A percentile compares a stretch with the other conserved stretches of the same genome.
These are phyloP conservation scores for Macrolepiota dolichaula DNA, from an alignment of 768 basidiomycete genomes.

Conservation along the genomic window DNA sequence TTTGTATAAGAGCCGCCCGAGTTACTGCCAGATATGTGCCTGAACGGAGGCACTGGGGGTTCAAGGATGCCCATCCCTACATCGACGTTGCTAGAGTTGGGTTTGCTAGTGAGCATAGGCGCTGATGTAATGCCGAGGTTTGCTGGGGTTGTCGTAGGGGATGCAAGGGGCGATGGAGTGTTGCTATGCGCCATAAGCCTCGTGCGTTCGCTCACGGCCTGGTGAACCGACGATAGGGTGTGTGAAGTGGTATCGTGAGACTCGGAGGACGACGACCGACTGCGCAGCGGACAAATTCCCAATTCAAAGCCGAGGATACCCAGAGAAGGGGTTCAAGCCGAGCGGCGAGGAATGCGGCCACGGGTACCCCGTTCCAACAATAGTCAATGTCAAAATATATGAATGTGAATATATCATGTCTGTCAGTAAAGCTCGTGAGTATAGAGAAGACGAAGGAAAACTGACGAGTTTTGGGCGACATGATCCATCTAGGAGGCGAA, in stretches of 20 bases:
- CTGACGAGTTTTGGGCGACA: not conserved
- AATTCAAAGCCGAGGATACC: not conserved
- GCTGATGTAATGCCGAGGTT: no score
- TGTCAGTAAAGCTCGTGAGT: not conserved
- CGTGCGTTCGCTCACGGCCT: not conserved
- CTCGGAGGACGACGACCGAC: constrained; percentile 8
- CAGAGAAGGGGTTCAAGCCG: not conserved
- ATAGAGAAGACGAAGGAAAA: not conserved
- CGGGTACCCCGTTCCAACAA: not conserved
- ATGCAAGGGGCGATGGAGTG: not conserved
- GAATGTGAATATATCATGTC: not conserved
- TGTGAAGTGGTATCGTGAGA: constrained; percentile 5
- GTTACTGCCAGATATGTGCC: not conserved
- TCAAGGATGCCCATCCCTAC: not conserved
- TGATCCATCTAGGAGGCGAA: constrained; percentile 8
- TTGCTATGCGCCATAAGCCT: not conserved
- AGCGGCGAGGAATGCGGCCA: not conserved
- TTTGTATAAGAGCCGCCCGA: not conserved
- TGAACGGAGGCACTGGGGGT: not conserved
- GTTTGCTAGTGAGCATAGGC: no score
- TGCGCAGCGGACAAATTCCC: not conserved
- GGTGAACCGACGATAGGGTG: not conserved
- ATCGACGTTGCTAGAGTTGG: no score
- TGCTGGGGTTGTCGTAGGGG: not conserved
- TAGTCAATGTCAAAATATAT: not conserved